phyloP scores from a whole-genome alignment of 2,329 filamentous ascomycete species.

The Xylariaceae sp. region DNA sequence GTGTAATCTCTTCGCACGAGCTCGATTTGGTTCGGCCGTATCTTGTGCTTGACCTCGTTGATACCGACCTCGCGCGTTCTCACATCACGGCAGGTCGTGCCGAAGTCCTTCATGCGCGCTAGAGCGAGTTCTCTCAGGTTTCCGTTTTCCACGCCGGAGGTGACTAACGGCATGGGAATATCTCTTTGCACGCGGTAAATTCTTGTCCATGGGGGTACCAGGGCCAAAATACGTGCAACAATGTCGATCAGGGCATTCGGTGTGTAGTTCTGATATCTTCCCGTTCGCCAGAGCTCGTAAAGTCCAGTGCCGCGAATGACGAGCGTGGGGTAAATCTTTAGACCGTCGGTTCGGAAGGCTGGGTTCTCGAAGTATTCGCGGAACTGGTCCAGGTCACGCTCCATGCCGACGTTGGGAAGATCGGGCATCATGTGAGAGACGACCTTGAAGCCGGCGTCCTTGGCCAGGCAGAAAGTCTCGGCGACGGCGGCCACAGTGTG shows the following conservation, averaged over 20 bases:
- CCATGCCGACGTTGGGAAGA: conserved; percentile 95
- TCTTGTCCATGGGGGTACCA: conserved; percentile 94
- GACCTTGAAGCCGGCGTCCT: conserved; percentile 97
- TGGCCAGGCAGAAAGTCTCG: conserved; percentile 94
- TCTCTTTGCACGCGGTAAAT: conserved; percentile 98
- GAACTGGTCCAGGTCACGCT: conserved; percentile 94
- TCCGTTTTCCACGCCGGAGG: conserved; percentile 94
- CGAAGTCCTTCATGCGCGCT: conserved; percentile 98
- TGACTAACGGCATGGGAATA: conserved; percentile 99
- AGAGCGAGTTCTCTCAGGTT: conserved; percentile 90
- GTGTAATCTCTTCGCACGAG: conserved; percentile 89
- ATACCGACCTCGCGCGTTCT: conserved; percentile 94
- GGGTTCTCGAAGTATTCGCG: conserved; percentile 97
- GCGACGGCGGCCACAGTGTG: conserved; percentile 94
- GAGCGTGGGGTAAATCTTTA: conserved; percentile 97
- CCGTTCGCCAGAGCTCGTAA: conserved; percentile 96
- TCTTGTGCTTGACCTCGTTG: conserved; percentile 99
- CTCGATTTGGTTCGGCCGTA: conserved; percentile 92
- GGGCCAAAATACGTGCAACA: conserved; percentile 88
- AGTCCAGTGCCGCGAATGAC: conserved; percentile 94
- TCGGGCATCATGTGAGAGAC: conserved; percentile 99
- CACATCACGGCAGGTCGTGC: conserved; percentile 92
- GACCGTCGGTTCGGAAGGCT: conserved; percentile 87
- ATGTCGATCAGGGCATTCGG: conserved; percentile 95
- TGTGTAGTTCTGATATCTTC: conserved; percentile 96